Conservation (phyloP, 139 green algal species). For the Chlorella vulgaris region DNA sequence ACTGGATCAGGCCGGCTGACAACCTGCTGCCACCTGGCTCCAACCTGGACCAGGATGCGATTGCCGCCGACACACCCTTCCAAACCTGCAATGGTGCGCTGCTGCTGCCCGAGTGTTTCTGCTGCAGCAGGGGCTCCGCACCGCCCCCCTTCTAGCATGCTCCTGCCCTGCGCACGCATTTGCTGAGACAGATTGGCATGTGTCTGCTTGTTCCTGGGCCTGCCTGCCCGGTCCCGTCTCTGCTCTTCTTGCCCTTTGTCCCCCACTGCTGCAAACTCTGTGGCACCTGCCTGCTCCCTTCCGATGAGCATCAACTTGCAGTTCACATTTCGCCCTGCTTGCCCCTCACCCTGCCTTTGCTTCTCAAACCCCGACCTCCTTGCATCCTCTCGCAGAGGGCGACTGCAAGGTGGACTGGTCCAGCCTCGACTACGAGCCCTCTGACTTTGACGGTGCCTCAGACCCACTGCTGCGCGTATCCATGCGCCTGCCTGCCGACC, state of each 20-base stretch:
- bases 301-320: too few species aligned
- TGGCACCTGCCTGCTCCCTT: neutral
- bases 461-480: conserved; percentile 79
- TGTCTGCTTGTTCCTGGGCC: neutral
- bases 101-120: neutral
- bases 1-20: conserved; percentile 45
- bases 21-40: conserved; percentile 26
- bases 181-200: neutral
- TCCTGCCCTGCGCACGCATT: neutral
- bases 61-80: conserved; percentile 70
- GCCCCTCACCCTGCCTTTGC: neutral
- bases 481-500: conserved; percentile 62
- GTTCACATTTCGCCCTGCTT: neutral
- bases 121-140: neutral
- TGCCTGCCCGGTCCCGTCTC: neutral
- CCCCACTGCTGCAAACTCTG: neutral
- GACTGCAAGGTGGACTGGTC: conserved; percentile 24
- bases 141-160: neutral
- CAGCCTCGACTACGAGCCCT: conserved; percentile 17
- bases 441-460: conserved; percentile 40
- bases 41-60: conserved; percentile 36
- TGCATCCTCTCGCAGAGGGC: conserved; percentile 20
- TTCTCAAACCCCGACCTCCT: neutral
- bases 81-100: conserved; percentile 28
- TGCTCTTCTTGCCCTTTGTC: neutral